phyloP scores from a whole-genome alignment of 2,329 filamentous ascomycete species.

The Neurospora sp. region DNA sequence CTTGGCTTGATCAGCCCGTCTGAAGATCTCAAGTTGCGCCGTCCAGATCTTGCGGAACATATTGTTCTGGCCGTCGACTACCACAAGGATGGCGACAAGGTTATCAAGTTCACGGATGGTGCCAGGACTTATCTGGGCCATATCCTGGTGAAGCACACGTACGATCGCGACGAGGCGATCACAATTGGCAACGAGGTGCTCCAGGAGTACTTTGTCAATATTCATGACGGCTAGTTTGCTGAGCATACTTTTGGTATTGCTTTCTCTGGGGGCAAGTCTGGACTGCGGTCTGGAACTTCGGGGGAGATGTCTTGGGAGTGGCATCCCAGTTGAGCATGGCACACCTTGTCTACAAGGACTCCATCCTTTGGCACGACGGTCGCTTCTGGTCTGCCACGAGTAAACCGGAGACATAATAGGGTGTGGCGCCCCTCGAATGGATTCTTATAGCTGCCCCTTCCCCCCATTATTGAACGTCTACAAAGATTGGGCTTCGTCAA shows the following conservation, averaged over 20 bases:
- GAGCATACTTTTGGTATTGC: background rate
- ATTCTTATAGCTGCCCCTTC: too few species aligned
- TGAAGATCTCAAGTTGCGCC: conserved; percentile 12
- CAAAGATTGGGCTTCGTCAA: too few species aligned
- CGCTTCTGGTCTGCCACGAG: too few species aligned
- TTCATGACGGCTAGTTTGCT: background rate
- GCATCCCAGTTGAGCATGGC: too few species aligned
- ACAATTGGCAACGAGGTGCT: conserved; percentile 13
- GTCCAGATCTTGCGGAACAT: conserved; percentile 10
- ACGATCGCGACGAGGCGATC: background rate
- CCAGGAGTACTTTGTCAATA: conserved; percentile 1
- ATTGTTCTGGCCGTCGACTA: conserved; percentile 16
- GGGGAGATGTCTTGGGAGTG: too few species aligned
- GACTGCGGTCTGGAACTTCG: too few species aligned
- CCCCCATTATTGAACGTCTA: too few species aligned
- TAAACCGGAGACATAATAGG: too few species aligned
- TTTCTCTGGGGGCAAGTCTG: too few species aligned
- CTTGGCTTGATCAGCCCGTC: conserved; percentile 7
- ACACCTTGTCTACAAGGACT: too few species aligned
- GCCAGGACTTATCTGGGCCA: conserved; percentile 16
- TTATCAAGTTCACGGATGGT: conserved; percentile 13
- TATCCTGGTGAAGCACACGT: conserved; percentile 12
- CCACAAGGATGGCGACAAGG: conserved; percentile 9
- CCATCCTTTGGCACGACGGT: too few species aligned
- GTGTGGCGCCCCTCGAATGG: too few species aligned